phyloP scores from a whole-genome alignment of 108 stramenopile species.

The Aurantiochytrium sp. region DNA sequence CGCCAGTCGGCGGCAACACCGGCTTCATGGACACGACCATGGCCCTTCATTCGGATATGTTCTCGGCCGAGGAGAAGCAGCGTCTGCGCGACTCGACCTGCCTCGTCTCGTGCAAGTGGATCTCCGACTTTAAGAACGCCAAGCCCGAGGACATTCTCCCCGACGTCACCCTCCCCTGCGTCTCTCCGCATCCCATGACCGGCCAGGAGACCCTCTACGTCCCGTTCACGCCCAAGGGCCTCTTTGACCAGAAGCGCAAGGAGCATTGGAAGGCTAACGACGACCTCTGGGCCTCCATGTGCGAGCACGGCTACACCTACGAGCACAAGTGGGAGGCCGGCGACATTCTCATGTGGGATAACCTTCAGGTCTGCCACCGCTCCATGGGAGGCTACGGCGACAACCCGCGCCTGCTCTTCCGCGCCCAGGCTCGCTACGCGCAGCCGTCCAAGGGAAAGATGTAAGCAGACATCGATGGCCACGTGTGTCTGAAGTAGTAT shows the following conservation, averaged over 20 bases:
- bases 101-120: constrained; percentile 31
- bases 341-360: constrained; percentile 17
- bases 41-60: neutral
- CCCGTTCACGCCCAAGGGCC: neutral
- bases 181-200: neutral
- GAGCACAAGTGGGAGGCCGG: neutral
- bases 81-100: neutral
- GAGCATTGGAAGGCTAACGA: constrained; percentile 26
- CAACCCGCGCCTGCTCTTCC: constrained; percentile 30
- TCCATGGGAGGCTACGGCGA: constrained; percentile 23
- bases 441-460: constrained; percentile 5
- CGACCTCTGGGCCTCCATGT: neutral
- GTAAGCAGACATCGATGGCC: neutral
- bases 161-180: constrained; percentile 26
- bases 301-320: neutral
- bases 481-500: too few relatives aligned
- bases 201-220: constrained; percentile 6
- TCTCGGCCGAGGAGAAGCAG: neutral
- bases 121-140: constrained; percentile 21
- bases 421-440: constrained; percentile 3
- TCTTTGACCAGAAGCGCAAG: neutral
- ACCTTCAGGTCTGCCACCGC: constrained; percentile 9
- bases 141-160: constrained; percentile 29
- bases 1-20: constrained; percentile 27
- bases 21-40: constrained; percentile 29